Percentiles rank a stretch among this genome's conserved stretches.
Conservation (phyloP, 192 early-diverging fungal species). For the Podila clonocystis region DNA sequence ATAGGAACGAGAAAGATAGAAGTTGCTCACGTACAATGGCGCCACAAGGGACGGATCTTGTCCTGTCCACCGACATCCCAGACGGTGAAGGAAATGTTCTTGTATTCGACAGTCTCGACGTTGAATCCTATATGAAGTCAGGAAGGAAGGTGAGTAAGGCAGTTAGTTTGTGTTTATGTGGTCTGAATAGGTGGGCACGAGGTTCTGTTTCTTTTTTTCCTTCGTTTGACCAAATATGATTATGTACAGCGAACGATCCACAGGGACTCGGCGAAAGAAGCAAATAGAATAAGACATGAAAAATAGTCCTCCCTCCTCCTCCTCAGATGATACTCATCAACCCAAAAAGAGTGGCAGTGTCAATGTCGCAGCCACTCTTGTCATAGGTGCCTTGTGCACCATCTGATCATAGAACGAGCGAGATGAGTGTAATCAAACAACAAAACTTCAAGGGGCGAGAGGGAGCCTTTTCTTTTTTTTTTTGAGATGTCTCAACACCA, state of each 20-base stretch:
- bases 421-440: too few species aligned
- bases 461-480: too few species aligned
- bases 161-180: too few species aligned
- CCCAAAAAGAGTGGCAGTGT: background rate
- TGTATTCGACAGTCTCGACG: slow-evolving; percentile 98
- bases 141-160: background rate
- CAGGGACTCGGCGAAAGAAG: background rate
- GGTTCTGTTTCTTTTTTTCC: too few species aligned
- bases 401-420: too few species aligned
- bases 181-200: too few species aligned
- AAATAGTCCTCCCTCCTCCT: background rate
- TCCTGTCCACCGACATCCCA: slow-evolving; percentile 99
- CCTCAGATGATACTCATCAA: background rate
- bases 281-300: background rate
- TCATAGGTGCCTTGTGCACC: background rate
- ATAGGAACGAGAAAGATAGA: background rate
- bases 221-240: background rate
- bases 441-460: too few species aligned
- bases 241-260: background rate
- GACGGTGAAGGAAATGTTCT: slow-evolving; percentile 98
- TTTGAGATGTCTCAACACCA: too few species aligned
- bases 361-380: background rate
- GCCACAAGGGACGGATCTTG: slow-evolving; percentile 98
- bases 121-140: slow-evolving; percentile 80
- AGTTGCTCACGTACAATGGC: slow-evolving; percentile 81